Base-by-base conservation (phyloP, 108 stramenopile genomes). In the Halocafeteria seosinensis region DNA sequence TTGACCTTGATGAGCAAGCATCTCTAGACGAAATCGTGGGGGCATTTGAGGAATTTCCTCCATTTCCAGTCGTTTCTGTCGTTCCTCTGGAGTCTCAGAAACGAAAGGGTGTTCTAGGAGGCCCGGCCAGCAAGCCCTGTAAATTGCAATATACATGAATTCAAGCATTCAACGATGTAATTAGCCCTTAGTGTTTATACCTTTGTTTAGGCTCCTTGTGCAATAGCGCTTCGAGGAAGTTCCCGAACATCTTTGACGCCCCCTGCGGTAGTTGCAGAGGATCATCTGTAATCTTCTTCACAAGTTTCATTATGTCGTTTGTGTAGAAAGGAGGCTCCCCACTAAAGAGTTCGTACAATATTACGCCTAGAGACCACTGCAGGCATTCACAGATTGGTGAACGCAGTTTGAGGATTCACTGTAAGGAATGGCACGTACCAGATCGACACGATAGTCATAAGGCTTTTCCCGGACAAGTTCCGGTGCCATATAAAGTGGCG, bases 311-410 rank as follows among this genome's bases (percentile, higher is more conserved):
- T 28, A 84, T 82, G 34, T 62, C 73, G 70, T 76, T 78, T 12
- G 83, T 80, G 71, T 81, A 84, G 68, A 82, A 84, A 12, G 83
- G 83, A 17, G 83, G 83, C 38, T 78, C 76, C n/a, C 83, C 83
- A 29, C 71, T 73, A 11, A 65, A 62, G 9, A 81, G 76, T 71
- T 83, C 82, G 67, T 77, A 84, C 0, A 84, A 50, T 59, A 84
- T 83, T 1, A 83, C 76, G 0, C 84, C 84, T 21, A 83, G 71
- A 8, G 62, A 53, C 84, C 84, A 84, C 9, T n/a, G n/a, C n/a
- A n/a, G n/a, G n/a, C n/a, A n/a, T n/a, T n/a, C n/a, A n/a, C n/a
- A n/a, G n/a, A n/a, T n/a, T n/a, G n/a, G n/a, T n/a, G n/a, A n/a
- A n/a, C n/a, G n/a, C n/a, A n/a, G n/a, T n/a, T n/a, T n/a, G n/a